Evolutionary conservation across 192 early-diverging fungal genomes (phyloP), one percentile per base, ranked within the genome.

Genomic region (Linderina pennispora): DNA sequence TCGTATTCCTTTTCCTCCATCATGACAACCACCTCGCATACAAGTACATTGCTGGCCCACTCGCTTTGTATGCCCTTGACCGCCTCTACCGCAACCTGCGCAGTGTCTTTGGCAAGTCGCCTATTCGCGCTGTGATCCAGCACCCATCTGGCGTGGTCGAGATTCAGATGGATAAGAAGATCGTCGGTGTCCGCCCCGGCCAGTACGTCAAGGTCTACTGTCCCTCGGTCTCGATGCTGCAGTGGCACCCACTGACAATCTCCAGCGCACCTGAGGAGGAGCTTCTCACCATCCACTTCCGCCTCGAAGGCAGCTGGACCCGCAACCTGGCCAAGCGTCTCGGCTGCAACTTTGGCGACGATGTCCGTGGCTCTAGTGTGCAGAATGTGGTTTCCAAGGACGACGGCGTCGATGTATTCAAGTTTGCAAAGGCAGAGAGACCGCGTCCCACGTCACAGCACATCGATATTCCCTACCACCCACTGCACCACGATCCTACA

Each of bases 221-320:
- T 23, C 89, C 89, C 1, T 73, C 80, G 20, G 74, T 88, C 15
- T 83, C 87, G 6, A 54, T 60, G 6, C 65, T 81, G 50, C 77
- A 91, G 53, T 91, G 80, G 84, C 88, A 90, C 43, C 83, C 88
- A 1, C 83, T 88, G 55, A 87, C 83, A 0, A 76, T 91, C 40
- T 80, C 82, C 6, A 86, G 82, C 23, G 71, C 79, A 2, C 79
- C 86, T 17, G 89, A 91, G 55, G 89, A 91, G 45, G 81, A 83
- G 18, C 74, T 80, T 31, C 68, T 88, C 19, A 80, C 83, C 15
- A 46, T 91, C 1, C 89, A 91, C 73, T 80, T 89, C 45, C 82
- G 87, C 38, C 48, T 88, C n/a, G 69, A 75, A 22, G 86, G 86
- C 18, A 80, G 84, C 57, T 90, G 85, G 80, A 87, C 88, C 6